Conservation (phyloP, 139 green algal genomes). For the Marvania coccoides region DNA sequence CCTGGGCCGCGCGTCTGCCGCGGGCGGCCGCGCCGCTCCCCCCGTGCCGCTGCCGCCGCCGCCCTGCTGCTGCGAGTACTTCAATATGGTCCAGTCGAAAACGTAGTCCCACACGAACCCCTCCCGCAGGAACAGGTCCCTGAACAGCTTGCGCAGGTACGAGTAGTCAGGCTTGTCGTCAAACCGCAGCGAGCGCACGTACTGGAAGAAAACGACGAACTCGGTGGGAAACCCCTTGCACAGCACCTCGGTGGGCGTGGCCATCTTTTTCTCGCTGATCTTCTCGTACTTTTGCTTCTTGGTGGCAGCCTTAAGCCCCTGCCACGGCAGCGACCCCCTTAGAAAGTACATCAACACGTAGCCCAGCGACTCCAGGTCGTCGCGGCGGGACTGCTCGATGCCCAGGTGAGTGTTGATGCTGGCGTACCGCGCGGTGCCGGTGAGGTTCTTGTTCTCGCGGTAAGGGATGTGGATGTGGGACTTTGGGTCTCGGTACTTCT, state of each 20-base stretch:
- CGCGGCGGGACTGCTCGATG: constrained; percentile 94
- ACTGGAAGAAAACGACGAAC: constrained; percentile 98
- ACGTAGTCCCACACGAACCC: constrained; percentile 99
- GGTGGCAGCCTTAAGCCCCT: constrained; percentile 94
- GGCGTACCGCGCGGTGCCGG: constrained; percentile 97
- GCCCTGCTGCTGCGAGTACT: constrained; percentile 72
- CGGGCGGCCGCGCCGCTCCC: not conserved
- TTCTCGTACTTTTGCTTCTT: constrained; percentile 99
- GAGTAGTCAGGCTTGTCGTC: constrained; percentile 99
- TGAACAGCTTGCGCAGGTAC: constrained; percentile 96
- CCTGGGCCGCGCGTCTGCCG: not conserved
- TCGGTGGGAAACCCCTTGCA: constrained; percentile 96
- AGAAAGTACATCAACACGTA: constrained; percentile 99
- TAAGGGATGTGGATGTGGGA: constrained; percentile 99
- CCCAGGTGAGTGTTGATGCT: constrained; percentile 99
- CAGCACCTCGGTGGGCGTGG: constrained; percentile 92
- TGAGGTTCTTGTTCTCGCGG: constrained; percentile 99
- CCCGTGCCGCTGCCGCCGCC: constrained; percentile 4
- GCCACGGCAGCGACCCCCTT: constrained; percentile 91
- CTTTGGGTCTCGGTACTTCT: constrained; percentile 99
- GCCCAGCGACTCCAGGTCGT: constrained; percentile 92
- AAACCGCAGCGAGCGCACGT: constrained; percentile 92
- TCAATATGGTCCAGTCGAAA: constrained; percentile 99
- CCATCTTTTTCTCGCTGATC: constrained; percentile 99
- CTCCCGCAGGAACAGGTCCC: constrained; percentile 97